phyloP scores from a whole-genome alignment of 768 basidiomycete species.

The Lentinus brumalis region DNA sequence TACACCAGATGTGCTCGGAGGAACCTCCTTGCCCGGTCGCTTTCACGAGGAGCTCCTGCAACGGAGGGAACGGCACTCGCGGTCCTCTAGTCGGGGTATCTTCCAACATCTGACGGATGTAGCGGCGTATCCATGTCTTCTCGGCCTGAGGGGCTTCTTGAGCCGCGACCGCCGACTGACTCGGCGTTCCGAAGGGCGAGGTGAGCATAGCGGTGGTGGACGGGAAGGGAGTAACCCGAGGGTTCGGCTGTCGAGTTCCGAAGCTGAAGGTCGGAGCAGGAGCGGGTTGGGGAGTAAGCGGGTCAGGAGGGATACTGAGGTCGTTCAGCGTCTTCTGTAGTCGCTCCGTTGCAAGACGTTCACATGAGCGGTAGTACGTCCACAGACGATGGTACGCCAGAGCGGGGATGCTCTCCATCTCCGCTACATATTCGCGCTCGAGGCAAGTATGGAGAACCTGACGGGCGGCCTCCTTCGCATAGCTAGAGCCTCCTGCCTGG shows the following conservation, averaged over 20 bases:
- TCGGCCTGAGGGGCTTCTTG: no score
- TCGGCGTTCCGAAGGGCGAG: no score
- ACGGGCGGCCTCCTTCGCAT: neutral
- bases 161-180: no score
- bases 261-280: neutral
- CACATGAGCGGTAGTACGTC: neutral
- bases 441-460: neutral
- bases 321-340: neutral
- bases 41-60: neutral
- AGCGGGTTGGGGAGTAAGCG: neutral
- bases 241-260: no score
- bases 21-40: neutral
- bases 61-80: neutral
- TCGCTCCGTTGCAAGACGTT: neutral
- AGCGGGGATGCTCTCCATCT: constrained; percentile 5
- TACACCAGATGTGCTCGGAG: neutral
- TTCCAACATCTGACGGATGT: neutral
- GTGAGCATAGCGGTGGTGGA: no score
- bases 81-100: neutral
- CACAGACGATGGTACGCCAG: neutral
- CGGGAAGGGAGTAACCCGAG: no score
- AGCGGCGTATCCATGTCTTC: no score
- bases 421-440: neutral
- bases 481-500: neutral
- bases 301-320: neutral